Percentiles rank a stretch among this genome's conserved stretches.
phyloP scores from a whole-genome alignment of 257 asterid genomes.

The Solanum rostratum region DNA sequence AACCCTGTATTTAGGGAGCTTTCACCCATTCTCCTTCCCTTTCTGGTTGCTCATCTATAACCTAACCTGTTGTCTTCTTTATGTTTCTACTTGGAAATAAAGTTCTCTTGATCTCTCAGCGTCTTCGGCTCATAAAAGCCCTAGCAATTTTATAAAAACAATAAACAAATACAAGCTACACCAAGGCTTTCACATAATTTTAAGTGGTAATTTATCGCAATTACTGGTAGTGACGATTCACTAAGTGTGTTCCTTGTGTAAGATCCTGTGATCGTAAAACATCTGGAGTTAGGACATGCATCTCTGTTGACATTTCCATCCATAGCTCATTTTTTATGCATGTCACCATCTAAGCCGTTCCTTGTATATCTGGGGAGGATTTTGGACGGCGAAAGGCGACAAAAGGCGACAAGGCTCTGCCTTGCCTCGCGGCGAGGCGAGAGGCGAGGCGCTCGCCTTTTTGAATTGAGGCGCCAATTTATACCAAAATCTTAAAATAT shows the following conservation, averaged over 20 bases:
- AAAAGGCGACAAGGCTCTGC: too few species aligned
- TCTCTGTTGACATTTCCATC: neutral
- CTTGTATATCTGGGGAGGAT: too few species aligned
- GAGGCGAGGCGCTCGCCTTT: too few species aligned
- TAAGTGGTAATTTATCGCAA: neutral
- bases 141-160: neutral
- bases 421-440: too few species aligned
- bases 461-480: too few species aligned
- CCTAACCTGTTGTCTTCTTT: neutral
- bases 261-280: neutral
- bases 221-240: neutral
- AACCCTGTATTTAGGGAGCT: too few species aligned
- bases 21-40: neutral
- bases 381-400: too few species aligned
- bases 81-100: neutral
- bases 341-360: too few species aligned
- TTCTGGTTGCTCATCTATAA: neutral
- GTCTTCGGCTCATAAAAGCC: neutral
- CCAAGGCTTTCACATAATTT: neutral
- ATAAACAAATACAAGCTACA: neutral
- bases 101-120: neutral
- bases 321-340: neutral
- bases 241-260: neutral
- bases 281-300: neutral
- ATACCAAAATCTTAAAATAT: too few species aligned